Base-by-base conservation (phyloP, 129 eudicot species). In the Arctium lappa region DNA sequence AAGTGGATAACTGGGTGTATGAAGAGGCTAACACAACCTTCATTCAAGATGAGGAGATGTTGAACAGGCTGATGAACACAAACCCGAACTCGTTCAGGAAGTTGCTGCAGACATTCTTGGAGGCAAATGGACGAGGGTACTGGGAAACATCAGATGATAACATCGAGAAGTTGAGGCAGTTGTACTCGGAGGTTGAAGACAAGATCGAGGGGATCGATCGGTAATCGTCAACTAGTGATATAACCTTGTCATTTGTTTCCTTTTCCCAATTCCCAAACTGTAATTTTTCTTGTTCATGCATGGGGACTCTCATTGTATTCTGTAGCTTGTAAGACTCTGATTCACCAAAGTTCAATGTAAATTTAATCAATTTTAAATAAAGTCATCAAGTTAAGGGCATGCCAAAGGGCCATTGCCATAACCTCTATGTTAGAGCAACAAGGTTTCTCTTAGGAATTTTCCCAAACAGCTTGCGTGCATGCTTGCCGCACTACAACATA, bases 41-140 rank as follows among this genome's bases (percentile, higher is more conserved):
- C 85, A 96, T 96, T n/a, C 75, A 96, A 83, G 99, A 93, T 34
- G 94, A 93, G 82, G 94, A 93, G 79, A 93, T 93, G 99, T 80
- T 96, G 87, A 89, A 96, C 85, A 85, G 94, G 91, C 88, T 96
- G 13, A 93, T 96, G 99, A 96, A 82, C 91, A 96, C 97, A 42
- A 96, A 96, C 72, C 99, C 98, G 0, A 93, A 93, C 75, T 96
- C 99, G 6, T 96, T 96, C 88, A 81, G 99, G 85, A 96, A 96
- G 90, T 85, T 96, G 90, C 0, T 96, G 62, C 99, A 96, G 87
- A 96, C 99, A 0, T 93, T 96, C 88, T 88, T 96, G 89, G 99
- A 96, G 88, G 99, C 99, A 18, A 96, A 96, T 75, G 99, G 99
- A 2, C 90, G 99, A 1, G 98, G 99, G 10, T 93, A 96, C 86